phyloP scores from a whole-genome alignment of 495 filamentous ascomycete genomes.

The Aspergillus sclerotioniger region DNA sequence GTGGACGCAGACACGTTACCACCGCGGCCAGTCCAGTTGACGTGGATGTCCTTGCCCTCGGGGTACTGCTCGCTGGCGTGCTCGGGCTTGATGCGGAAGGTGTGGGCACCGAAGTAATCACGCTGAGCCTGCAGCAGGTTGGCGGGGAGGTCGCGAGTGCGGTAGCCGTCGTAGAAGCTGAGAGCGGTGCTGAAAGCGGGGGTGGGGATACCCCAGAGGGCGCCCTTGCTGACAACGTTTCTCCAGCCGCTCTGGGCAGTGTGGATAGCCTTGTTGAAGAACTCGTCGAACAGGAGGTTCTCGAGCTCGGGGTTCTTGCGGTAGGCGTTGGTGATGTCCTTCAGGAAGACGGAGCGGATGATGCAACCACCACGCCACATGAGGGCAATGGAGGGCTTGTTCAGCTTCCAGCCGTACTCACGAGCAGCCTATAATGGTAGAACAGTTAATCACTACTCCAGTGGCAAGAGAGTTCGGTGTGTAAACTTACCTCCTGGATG shows the following conservation, averaged over 20 bases:
- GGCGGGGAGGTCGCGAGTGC: conserved; percentile 90
- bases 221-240: conserved; percentile 87
- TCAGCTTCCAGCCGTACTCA: conserved; percentile 96
- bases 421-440: conserved; percentile 68
- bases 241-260: conserved; percentile 94
- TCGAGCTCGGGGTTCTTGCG: conserved; percentile 91
- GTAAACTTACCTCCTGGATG: conserved; percentile 83
- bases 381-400: conserved; percentile 98
- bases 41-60: conserved; percentile 87
- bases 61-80: conserved; percentile 78
- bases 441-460: not conserved
- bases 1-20: conserved; percentile 96
- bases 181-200: conserved; percentile 95
- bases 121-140: conserved; percentile 98
- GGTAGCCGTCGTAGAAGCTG: conserved; percentile 97
- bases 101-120: conserved; percentile 99
- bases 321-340: conserved; percentile 98
- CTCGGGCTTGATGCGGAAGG: conserved; percentile 96
- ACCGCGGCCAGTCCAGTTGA: conserved; percentile 99
- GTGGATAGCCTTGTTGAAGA: conserved; percentile 99
- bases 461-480: not conserved
- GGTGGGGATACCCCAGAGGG: conserved; percentile 89
- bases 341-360: conserved; percentile 99
- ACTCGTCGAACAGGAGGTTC: conserved; percentile 97
- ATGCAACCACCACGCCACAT: conserved; percentile 99